Evolutionary conservation across 116 monocot genomes (phyloP).

Genomic region (Dioscorea cayenensis): DNA sequence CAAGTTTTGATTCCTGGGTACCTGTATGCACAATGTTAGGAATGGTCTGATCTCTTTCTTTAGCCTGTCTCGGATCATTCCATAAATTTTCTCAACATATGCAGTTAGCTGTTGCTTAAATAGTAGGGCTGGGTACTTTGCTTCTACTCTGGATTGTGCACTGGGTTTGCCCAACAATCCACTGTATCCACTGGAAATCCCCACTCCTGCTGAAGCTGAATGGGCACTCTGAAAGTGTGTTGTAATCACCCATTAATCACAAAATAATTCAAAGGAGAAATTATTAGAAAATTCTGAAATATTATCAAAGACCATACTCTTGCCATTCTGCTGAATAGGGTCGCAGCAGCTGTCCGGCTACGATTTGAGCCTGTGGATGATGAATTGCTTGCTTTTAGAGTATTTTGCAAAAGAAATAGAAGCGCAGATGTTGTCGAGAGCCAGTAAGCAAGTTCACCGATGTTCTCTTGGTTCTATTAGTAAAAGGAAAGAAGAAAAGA

Average conservation of each 20-base stretch:
- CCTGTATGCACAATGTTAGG: conserved; percentile 92
- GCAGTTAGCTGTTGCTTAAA: conserved; percentile 96
- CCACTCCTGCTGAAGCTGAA: conserved; percentile 44
- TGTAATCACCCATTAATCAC: not conserved
- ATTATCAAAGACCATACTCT: conserved; percentile 33
- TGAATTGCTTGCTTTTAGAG: conserved; percentile 69
- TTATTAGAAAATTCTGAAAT: not conserved
- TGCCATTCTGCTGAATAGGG: conserved; percentile 66
- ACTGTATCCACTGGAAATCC: conserved; percentile 87
- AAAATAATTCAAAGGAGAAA: not conserved
- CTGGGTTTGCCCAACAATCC: conserved; percentile 59
- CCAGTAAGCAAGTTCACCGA: conserved; percentile 87
- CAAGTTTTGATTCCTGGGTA: conserved; percentile 6
- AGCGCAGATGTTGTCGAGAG: conserved; percentile 84
- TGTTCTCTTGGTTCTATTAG: conserved; percentile 52
- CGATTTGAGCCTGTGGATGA: conserved; percentile 35
- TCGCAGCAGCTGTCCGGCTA: conserved; percentile 30
- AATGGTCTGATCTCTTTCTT: conserved; percentile 97
- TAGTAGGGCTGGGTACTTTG: conserved; percentile 90
- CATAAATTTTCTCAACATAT: conserved; percentile 96
- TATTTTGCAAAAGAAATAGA: conserved; percentile 80
- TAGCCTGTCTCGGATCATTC: conserved; percentile 80
- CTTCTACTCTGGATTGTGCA: conserved; percentile 51
- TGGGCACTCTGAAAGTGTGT: conserved; percentile 36
- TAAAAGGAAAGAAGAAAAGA: not conserved